Evolutionary conservation across 1,284 basidiomycete species (phyloP).

Genomic region (Moniliella sp.): DNA sequence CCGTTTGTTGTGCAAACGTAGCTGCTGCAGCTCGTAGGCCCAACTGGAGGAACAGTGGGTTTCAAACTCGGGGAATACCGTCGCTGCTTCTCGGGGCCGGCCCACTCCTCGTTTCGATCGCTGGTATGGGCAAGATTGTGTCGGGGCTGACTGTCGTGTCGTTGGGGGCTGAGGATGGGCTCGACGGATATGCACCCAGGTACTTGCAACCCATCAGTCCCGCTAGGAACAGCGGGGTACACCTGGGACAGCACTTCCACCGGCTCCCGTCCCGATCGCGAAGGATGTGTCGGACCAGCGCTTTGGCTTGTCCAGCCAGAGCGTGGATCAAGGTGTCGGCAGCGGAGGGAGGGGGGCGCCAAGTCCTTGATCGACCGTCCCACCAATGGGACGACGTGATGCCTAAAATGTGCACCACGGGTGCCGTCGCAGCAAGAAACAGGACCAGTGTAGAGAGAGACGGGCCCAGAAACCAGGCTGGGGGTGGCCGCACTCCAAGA

Average conservation of each 20-base stretch:
- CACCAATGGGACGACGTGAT: slow-evolving; percentile 8
- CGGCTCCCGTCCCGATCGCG: too few relatives aligned
- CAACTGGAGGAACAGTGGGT: slow-evolving; percentile 16
- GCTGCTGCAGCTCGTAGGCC: slow-evolving; percentile 27
- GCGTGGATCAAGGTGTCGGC: slow-evolving; percentile 9
- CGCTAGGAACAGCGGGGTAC: slow-evolving; percentile 17
- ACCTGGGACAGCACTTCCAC: slow-evolving; percentile 22
- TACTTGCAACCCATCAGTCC: too few relatives aligned
- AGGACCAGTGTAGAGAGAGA: slow-evolving; percentile 19
- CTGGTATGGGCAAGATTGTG: background rate
- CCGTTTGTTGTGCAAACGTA: slow-evolving; percentile 21
- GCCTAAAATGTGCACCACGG: slow-evolving; percentile 11
- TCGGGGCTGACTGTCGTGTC: background rate
- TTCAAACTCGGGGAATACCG: slow-evolving; percentile 22
- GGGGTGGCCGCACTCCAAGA: slow-evolving; percentile 6
- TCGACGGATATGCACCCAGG: too few relatives aligned
- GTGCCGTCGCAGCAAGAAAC: slow-evolving; percentile 13
- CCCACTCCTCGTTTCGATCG: background rate
- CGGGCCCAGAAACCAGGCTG: slow-evolving; percentile 22
- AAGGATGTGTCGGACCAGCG: slow-evolving; percentile 4
- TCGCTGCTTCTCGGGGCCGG: too few relatives aligned
- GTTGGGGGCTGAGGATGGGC: too few relatives aligned
- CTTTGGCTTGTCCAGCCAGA: slow-evolving; percentile 13
- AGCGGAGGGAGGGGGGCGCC: slow-evolving; percentile 15
- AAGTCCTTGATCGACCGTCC: slow-evolving; percentile 15